Evolutionary conservation across 805 yeast species (phyloP), one percentile per base, ranked within the genome.

Genomic region (Yarrowia deformans): DNA sequence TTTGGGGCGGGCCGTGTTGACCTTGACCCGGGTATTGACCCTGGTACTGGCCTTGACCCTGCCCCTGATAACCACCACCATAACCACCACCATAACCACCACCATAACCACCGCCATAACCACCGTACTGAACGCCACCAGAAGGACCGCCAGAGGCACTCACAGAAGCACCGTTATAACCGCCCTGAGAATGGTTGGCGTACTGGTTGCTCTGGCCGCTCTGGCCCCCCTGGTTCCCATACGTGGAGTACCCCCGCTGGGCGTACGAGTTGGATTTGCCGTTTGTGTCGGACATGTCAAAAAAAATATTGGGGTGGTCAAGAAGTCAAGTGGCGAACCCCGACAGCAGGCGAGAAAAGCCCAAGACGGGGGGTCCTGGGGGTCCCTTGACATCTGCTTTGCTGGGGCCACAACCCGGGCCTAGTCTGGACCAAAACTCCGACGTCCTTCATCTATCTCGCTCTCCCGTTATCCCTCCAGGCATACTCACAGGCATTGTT

Each of bases 401-500:
- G n/a, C n/a, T n/a, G n/a, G n/a, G n/a, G n/a, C n/a, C n/a, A n/a
- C n/a, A n/a, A n/a, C n/a, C n/a, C n/a, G n/a, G n/a, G n/a, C n/a
- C n/a, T n/a, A n/a, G n/a, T n/a, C n/a, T n/a, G n/a, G n/a, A n/a
- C n/a, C n/a, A n/a, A n/a, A n/a, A n/a, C n/a, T n/a, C n/a, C n/a
- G n/a, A n/a, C n/a, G n/a, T n/a, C n/a, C n/a, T n/a, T n/a, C n/a
- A n/a, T n/a, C n/a, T n/a, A n/a, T n/a, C n/a, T n/a, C n/a, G n/a
- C n/a, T n/a, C n/a, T n/a, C n/a, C n/a, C n/a, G n/a, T n/a, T n/a
- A n/a, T n/a, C n/a, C n/a, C n/a, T n/a, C n/a, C n/a, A n/a, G n/a
- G n/a, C n/a, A n/a, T n/a, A 60, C 66, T 60, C 66, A 60, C 66
- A 45, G 66, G 66, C 66, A 60, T 60, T 60, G 66, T 60, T 39